These are phyloP conservation scores for Corrigiola litoralis DNA, from an alignment of 179 eudicot genomes.

Conservation along the genomic window DNA sequence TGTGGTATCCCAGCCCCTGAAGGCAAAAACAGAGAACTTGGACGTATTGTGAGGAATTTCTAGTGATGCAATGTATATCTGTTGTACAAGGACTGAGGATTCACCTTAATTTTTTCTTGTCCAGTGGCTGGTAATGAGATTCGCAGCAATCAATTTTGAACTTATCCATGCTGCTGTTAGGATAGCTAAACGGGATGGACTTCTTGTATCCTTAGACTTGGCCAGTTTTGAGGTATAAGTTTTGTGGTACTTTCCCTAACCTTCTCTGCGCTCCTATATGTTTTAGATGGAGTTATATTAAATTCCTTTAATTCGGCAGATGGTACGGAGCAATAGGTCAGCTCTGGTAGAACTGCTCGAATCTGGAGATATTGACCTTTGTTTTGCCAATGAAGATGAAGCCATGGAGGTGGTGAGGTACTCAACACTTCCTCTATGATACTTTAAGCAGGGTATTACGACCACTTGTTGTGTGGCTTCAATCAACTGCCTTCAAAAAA, in stretches of 20 bases:
- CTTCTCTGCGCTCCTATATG: not conserved
- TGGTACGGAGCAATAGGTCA: conserved; percentile 64
- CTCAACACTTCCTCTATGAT: not conserved
- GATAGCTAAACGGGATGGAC: conserved; percentile 77
- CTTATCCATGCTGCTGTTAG: conserved; percentile 60
- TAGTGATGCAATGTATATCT: too few species aligned
- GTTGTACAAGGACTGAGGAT: not conserved
- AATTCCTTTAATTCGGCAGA: conserved; percentile 37
- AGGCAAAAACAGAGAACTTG: not conserved
- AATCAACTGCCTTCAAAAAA: too few species aligned
- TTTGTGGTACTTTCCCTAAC: not conserved
- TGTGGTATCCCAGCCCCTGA: not conserved
- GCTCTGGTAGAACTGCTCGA: conserved; percentile 68
- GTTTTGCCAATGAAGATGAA: conserved; percentile 99
- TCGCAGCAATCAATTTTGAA: conserved; percentile 65
- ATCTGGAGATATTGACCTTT: conserved; percentile 83
- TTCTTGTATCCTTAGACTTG: conserved; percentile 77
- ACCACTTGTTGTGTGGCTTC: not conserved
- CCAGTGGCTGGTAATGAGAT: conserved; percentile 96
- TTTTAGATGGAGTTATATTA: not conserved
- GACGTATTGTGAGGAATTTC: too few species aligned
- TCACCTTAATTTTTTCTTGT: conserved; percentile 13
- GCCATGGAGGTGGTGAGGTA: conserved; percentile 85
- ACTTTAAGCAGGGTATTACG: not conserved
- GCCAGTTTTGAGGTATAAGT: conserved; percentile 93